These are phyloP conservation scores for Ustilago loliicola DNA, from an alignment of 1,284 basidiomycete genomes.

Conservation along the genomic window DNA sequence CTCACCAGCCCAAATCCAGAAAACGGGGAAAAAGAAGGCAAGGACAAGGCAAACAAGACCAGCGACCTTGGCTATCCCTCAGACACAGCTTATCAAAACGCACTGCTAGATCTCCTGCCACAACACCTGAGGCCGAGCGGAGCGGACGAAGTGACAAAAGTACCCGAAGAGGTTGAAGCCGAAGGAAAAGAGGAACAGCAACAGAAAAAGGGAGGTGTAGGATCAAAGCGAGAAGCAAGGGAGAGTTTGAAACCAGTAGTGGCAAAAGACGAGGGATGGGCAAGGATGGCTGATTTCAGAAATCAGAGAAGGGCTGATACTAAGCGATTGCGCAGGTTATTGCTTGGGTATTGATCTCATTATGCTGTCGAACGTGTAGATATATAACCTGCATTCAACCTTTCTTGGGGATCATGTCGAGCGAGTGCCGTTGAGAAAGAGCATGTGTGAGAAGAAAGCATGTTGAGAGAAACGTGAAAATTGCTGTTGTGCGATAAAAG, in stretches of 20 bases:
- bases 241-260: conserved; percentile 8
- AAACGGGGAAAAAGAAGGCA: background rate
- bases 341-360: conserved; percentile 49
- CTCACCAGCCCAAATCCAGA: too few species aligned
- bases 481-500: too few species aligned
- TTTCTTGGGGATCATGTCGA: background rate
- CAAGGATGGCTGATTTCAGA: conserved; percentile 22
- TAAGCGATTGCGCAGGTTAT: conserved; percentile 23
- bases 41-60: conserved; percentile 12
- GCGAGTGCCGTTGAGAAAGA: too few species aligned
- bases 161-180: background rate
- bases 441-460: too few species aligned
- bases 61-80: conserved; percentile 43
- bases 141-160: conserved; percentile 9
- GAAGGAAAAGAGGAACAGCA: background rate
- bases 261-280: conserved; percentile 36
- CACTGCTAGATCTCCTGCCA: conserved; percentile 38
- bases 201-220: background rate
- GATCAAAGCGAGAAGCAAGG: background rate
- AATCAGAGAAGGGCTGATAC: conserved; percentile 36
- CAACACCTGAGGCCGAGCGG: background rate
- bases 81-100: conserved; percentile 57
- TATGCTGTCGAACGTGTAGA: background rate
- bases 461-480: too few species aligned
- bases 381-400: background rate